Percentiles rank a stretch among this genome's conserved stretches.
Conservation (phyloP, 805 yeast genomes). For the Zygosaccharomyces rouxii region DNA sequence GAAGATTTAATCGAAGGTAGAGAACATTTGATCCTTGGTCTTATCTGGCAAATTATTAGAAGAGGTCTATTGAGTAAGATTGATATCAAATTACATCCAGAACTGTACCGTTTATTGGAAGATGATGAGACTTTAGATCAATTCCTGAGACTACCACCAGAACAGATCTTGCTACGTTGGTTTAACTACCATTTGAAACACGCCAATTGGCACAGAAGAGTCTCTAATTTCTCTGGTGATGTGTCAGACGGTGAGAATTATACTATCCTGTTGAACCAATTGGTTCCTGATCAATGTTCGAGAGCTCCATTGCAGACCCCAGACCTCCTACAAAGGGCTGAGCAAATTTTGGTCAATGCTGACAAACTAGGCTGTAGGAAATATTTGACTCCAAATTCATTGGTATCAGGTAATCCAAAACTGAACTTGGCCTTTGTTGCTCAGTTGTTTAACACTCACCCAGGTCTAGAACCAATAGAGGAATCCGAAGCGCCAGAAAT, state of each 20-base stretch:
- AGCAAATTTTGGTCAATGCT: conserved; percentile 77
- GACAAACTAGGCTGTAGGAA: conserved; percentile 90
- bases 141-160: conserved; percentile 94
- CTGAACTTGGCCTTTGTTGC: conserved; percentile 97
- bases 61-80: conserved; percentile 92
- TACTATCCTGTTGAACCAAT: conserved; percentile 81
- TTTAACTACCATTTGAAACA: conserved; percentile 93
- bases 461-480: conserved; percentile 93
- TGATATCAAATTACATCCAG: conserved; percentile 95
- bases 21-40: conserved; percentile 84
- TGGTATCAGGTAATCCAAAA: conserved; percentile 94
- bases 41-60: conserved; percentile 96
- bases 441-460: conserved; percentile 91
- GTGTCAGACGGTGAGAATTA: conserved; percentile 94
- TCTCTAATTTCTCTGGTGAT: conserved; percentile 79
- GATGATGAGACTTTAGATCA: conserved; percentile 97
- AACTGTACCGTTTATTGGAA: conserved; percentile 86
- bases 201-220: conserved; percentile 85
- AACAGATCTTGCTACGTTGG: conserved; percentile 95
- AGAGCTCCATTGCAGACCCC: conserved; percentile 72
- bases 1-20: conserved; percentile 94
- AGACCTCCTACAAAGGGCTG: conserved; percentile 79
- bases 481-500: conserved; percentile 89
- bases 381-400: conserved; percentile 86
- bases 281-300: conserved; percentile 79